A percentile compares a stretch with the other conserved stretches of the same genome.
Evolutionary conservation across 768 basidiomycete genomes (phyloP).

Genomic region (Podaxis pistillaris): DNA sequence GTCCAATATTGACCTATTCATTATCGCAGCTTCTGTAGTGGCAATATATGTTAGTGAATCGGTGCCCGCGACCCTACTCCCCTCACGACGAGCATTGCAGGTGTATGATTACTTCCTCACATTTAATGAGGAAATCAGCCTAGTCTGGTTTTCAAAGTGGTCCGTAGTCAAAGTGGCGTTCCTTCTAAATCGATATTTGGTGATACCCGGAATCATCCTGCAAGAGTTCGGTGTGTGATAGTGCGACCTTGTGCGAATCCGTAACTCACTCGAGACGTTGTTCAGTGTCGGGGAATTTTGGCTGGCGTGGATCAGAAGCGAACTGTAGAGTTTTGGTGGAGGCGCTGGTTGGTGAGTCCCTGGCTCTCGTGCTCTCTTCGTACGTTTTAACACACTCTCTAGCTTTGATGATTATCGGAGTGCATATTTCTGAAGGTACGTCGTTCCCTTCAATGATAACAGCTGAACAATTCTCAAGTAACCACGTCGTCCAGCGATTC

Average conservation of each 20-base stretch:
- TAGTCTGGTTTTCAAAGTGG: background rate
- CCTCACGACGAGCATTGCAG: background rate
- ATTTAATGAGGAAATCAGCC: background rate
- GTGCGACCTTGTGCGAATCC: background rate
- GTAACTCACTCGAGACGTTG: background rate
- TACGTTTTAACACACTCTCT: background rate
- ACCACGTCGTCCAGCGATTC: background rate
- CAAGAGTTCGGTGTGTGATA: background rate
- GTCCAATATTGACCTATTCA: background rate
- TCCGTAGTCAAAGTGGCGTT: background rate
- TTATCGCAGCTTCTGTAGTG: background rate
- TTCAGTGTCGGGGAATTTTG: background rate
- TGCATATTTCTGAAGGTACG: background rate
- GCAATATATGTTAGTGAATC: background rate
- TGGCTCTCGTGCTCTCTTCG: background rate
- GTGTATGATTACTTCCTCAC: background rate
- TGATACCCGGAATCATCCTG: background rate
- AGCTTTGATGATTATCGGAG: background rate
- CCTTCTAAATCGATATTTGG: background rate
- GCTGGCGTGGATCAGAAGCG: background rate
- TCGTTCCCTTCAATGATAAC: background rate
- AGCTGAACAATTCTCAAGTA: background rate
- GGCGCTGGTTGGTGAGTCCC: background rate
- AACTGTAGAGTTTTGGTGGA: background rate
- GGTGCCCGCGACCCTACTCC: too few relatives aligned